phyloP scores from a whole-genome alignment of 805 yeast genomes.

The Wickerhamiella hasegawae region DNA sequence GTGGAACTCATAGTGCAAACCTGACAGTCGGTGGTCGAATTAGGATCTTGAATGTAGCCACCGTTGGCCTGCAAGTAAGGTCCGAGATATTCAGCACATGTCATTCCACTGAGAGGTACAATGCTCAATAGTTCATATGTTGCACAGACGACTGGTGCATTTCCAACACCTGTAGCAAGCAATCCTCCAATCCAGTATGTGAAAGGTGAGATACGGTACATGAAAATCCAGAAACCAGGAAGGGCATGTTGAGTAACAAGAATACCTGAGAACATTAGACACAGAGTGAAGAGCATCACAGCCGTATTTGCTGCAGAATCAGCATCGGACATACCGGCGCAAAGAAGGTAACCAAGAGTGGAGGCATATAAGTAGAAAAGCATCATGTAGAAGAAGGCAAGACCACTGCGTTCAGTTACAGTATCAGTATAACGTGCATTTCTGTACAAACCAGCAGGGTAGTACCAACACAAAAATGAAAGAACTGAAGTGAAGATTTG shows the following conservation, averaged over 20 bases:
- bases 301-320: conserved; percentile 49
- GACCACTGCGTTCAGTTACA: conserved; percentile 31
- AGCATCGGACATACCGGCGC: conserved; percentile 47
- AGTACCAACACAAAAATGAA: conserved; percentile 37
- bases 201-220: conserved; percentile 57
- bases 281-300: conserved; percentile 39
- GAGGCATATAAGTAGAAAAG: conserved; percentile 35
- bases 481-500: conserved; percentile 33
- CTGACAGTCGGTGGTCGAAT: conserved; percentile 27
- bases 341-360: conserved; percentile 37
- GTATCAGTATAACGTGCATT: conserved; percentile 31
- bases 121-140: conserved; percentile 33
- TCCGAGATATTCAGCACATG: conserved; percentile 43
- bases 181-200: conserved; percentile 53
- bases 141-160: conserved; percentile 34
- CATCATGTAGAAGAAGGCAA: conserved; percentile 34
- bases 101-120: conserved; percentile 40
- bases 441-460: conserved; percentile 29
- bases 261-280: conserved; percentile 55
- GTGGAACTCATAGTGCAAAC: conserved; percentile 28
- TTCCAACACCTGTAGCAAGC: conserved; percentile 33
- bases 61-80: conserved; percentile 26
- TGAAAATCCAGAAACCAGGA: conserved; percentile 77
- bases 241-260: conserved; percentile 37
- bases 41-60: conserved; percentile 46